Base-by-base conservation (phyloP, 2,329 filamentous ascomycete genomes). In the Fusarium torulosum region DNA sequence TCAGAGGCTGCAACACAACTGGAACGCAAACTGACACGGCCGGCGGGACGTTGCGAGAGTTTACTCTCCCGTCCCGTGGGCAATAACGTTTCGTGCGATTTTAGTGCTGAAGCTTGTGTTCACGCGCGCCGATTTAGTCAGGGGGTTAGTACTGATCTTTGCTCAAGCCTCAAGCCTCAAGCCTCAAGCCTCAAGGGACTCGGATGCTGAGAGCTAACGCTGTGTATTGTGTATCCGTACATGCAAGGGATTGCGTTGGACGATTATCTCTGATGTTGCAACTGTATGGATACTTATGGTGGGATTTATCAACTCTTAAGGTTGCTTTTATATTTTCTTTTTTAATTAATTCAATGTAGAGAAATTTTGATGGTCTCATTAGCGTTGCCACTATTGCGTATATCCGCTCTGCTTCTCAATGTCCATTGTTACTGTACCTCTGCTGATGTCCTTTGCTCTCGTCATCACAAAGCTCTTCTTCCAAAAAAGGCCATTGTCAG, bases 21-120 rank as follows among this genome's bases (percentile, higher is more conserved):
- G 63, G 54, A 54, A 66, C 64, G 53, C 38, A 65, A 42, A 53
- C 29, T 61, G 59, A 40, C 52, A 71, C 66, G 58, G 67, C 59
- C 56, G 43, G 31, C 65, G 67, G 67, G 69, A 72, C 69, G 67
- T 71, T 72, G 65, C 65, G 67, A 64, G 69, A 59, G 59, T 63
- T 57, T 38, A 51, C 52, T 59, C 27, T 66, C 56, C 59, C 58
- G 45, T 57, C 53, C 62, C 58, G 58, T 62, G 43, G 47, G 40
- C 35, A 52, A 63, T 29, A 63, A 62, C 60, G 58, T 59, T 66
- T 52, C 37, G 40, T 35, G 33, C 33, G 14, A 53, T 52, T 64
- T 58, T 67, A 65, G 64, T 65, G 64, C 38, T 40, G 43, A 59
- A 65, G 65, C 31, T 63, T 56, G 20, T 56, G 37, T 61, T 59